Evolutionary conservation across 108 stramenopile genomes (phyloP).

Genomic region (Parmales sp.): DNA sequence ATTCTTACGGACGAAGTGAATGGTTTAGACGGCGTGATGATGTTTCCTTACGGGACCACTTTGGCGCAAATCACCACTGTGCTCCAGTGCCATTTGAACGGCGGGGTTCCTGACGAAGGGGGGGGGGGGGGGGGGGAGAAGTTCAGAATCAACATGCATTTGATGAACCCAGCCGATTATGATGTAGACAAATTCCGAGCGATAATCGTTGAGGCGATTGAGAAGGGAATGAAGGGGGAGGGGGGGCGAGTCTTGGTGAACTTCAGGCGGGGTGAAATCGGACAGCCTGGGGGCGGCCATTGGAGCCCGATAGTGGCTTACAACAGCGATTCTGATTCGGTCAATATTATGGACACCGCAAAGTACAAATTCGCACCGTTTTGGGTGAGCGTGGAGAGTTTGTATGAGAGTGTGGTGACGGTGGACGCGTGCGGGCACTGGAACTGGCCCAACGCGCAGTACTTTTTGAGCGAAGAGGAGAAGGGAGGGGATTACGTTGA

Average conservation of each 20-base stretch:
- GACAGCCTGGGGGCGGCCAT: slow-evolving; percentile 83
- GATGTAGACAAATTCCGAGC: too few relatives aligned
- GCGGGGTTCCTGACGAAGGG: background rate
- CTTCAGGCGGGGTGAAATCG: too few relatives aligned
- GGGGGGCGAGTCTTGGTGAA: too few relatives aligned
- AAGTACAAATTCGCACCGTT: slow-evolving; percentile 94
- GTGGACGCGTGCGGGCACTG: slow-evolving; percentile 51
- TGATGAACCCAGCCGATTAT: slow-evolving; percentile 37
- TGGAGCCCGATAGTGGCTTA: slow-evolving; percentile 83
- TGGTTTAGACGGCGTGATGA: too few relatives aligned
- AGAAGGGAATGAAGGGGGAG: too few relatives aligned
- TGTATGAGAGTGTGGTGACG: slow-evolving; percentile 57
- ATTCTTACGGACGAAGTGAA: too few relatives aligned
- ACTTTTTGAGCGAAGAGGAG: slow-evolving; percentile 12
- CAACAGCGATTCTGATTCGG: slow-evolving; percentile 52
- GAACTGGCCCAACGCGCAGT: slow-evolving; percentile 32
- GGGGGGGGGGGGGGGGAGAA: background rate
- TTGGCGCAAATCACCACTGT: too few relatives aligned
- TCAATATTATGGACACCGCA: slow-evolving; percentile 89
- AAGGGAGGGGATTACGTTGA: too few relatives aligned
- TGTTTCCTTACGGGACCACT: too few relatives aligned
- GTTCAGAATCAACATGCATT: slow-evolving; percentile 30
- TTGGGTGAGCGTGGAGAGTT: slow-evolving; percentile 64
- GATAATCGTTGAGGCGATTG: too few relatives aligned
- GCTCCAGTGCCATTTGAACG: slow-evolving; percentile 15